Conservation (phyloP, 768 basidiomycete genomes). For the Rhodotorula diobovata region DNA sequence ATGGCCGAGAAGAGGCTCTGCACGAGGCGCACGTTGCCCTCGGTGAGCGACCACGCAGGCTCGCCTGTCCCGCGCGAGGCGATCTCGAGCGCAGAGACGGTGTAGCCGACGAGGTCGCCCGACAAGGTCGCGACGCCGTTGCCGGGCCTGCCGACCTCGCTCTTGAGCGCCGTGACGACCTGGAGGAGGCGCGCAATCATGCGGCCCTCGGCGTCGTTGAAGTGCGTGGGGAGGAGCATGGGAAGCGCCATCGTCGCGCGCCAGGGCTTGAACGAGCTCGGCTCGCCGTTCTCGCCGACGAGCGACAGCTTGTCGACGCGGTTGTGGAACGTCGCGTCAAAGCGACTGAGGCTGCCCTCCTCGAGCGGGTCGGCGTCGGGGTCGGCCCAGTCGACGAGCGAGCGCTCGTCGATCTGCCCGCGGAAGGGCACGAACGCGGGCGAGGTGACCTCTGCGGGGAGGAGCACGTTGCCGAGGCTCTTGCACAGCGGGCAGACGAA, state of each 20-base stretch:
- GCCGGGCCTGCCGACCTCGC: constrained; percentile 73
- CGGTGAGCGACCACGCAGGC: constrained; percentile 55
- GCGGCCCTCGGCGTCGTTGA: constrained; percentile 21
- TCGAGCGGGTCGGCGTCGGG: constrained; percentile 5
- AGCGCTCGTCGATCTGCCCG: background rate
- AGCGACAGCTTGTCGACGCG: constrained; percentile 18
- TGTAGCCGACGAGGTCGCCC: constrained; percentile 84
- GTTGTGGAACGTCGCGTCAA: background rate
- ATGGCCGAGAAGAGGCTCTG: constrained; percentile 70
- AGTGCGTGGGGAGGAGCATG: constrained; percentile 1
- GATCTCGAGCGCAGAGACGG: constrained; percentile 73
- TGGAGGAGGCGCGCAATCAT: constrained; percentile 61
- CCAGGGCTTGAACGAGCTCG: constrained; percentile 27
- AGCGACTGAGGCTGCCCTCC: background rate
- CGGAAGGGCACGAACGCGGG: constrained; percentile 11
- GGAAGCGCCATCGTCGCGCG: constrained; percentile 16
- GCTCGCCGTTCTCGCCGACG: constrained; percentile 8
- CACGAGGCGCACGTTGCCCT: constrained; percentile 70
- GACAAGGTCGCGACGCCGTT: constrained; percentile 56
- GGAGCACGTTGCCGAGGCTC: constrained; percentile 85
- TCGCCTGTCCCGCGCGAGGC: constrained; percentile 62
- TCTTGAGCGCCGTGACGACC: constrained; percentile 70
- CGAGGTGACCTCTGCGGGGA: constrained; percentile 60
- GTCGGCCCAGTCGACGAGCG: constrained; percentile 23
- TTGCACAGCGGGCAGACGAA: constrained; percentile 97